phyloP scores from a whole-genome alignment of 441 rosid genomes.

The Populus tomentosa region DNA sequence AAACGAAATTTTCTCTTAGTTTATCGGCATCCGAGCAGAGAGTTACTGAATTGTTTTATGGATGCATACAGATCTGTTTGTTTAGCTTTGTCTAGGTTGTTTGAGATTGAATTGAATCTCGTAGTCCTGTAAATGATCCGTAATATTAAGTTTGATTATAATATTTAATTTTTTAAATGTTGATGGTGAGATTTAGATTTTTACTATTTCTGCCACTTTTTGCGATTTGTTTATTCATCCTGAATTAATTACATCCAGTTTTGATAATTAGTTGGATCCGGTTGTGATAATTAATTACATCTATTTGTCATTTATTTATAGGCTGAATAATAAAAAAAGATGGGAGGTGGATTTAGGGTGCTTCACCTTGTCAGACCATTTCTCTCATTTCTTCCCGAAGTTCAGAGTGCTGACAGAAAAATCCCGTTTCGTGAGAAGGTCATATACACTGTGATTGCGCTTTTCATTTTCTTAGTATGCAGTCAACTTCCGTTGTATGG shows the following conservation, averaged over 20 bases:
- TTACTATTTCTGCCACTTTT: not conserved
- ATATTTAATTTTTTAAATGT: not conserved
- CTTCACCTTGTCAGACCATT: slow-evolving; percentile 83
- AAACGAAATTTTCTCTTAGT: not conserved
- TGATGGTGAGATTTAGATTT: not conserved
- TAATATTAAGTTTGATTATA: not conserved
- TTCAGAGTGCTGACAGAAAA: slow-evolving; percentile 67
- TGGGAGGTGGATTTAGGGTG: slow-evolving; percentile 86
- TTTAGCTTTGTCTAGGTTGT: not conserved
- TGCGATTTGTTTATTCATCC: no score
- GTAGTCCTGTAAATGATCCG: not conserved
- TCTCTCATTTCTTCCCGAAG: slow-evolving; percentile 59
- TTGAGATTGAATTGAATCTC: not conserved
- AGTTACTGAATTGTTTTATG: not conserved
- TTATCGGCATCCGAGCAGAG: not conserved
- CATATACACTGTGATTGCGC: slow-evolving; percentile 78
- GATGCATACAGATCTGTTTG: not conserved
- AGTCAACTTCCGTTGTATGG: slow-evolving; percentile 91
- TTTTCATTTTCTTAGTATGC: slow-evolving; percentile 81
- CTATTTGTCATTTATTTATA: not conserved
- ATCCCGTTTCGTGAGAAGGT: slow-evolving; percentile 85
- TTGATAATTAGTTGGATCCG: no score
- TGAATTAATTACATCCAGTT: no score
- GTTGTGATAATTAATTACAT: not conserved
- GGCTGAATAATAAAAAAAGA: slow-evolving; percentile 17